Evolutionary conservation across 202 grass and related monocot genomes (phyloP).

Genomic region (Brachypodium distachyon): DNA sequence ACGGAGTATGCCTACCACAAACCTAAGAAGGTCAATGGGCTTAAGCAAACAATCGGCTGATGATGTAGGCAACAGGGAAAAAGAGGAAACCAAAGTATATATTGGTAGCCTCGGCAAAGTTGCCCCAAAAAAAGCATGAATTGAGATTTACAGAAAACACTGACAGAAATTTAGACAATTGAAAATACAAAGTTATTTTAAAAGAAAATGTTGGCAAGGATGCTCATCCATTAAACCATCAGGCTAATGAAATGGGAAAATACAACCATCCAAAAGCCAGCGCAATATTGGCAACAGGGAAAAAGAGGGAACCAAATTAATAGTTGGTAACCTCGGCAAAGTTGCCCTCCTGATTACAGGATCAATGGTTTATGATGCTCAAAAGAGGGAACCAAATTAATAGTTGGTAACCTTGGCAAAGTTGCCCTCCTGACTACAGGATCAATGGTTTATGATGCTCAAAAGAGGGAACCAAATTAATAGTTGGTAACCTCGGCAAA

Average conservation of each 20-base stretch:
- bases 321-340: slow-evolving; percentile 38
- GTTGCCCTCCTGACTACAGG: background rate
- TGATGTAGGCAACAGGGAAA: slow-evolving; percentile 57
- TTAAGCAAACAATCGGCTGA: background rate
- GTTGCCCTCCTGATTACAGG: slow-evolving; percentile 7
- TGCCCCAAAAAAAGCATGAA: slow-evolving; percentile 6
- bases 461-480: slow-evolving; percentile 30
- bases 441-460: background rate
- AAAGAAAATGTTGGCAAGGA: background rate
- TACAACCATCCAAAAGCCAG: slow-evolving; percentile 6
- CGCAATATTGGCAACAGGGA: slow-evolving; percentile 29
- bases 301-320: slow-evolving; percentile 42
- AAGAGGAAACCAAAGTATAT: slow-evolving; percentile 39
- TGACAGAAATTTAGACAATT: background rate
- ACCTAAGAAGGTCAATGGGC: slow-evolving; percentile 11
- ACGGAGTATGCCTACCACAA: slow-evolving; percentile 9
- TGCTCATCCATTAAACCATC: slow-evolving; percentile 1
- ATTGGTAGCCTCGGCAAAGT: slow-evolving; percentile 58
- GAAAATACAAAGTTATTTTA: background rate
- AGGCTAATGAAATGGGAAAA: background rate
- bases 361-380: background rate
- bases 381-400: slow-evolving; percentile 27
- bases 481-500: slow-evolving; percentile 26
- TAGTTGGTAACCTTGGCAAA: slow-evolving; percentile 26
- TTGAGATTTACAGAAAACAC: too few species aligned